phyloP scores from a whole-genome alignment of 1,284 basidiomycete species.

The Caloboletus inedulis region DNA sequence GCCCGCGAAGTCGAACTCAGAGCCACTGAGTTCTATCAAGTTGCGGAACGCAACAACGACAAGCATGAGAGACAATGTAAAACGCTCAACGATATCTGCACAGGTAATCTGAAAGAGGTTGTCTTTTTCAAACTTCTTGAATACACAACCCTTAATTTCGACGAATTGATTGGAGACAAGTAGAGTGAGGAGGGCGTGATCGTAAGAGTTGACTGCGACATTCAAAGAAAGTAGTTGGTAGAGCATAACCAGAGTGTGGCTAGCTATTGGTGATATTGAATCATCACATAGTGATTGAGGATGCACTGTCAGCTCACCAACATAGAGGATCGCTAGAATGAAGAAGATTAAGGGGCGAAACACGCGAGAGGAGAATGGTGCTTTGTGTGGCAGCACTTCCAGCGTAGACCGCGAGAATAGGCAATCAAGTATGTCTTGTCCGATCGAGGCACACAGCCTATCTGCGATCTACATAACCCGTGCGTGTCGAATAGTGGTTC shows the following conservation, averaged over 20 bases:
- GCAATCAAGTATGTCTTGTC: constrained; percentile 96
- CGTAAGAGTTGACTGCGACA: constrained; percentile 98
- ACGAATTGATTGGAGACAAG: constrained; percentile 99
- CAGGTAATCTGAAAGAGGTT: constrained; percentile 99
- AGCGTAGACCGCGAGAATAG: constrained; percentile 92
- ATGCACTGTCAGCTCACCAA: constrained; percentile 50
- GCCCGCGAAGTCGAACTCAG: constrained; percentile 74
- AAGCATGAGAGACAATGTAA: constrained; percentile 91
- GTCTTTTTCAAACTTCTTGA: constrained; percentile 99
- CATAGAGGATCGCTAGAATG: constrained; percentile 79
- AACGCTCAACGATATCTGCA: constrained; percentile 98
- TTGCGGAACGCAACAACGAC: constrained; percentile 91
- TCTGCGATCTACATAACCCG: constrained; percentile 77
- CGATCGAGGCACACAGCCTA: constrained; percentile 92
- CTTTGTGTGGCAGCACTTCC: constrained; percentile 64
- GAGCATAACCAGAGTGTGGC: constrained; percentile 92
- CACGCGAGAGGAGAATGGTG: constrained; percentile 56
- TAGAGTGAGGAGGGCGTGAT: constrained; percentile 92
- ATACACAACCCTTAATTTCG: constrained; percentile 99
- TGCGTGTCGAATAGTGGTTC: not conserved
- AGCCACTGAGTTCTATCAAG: constrained; percentile 90
- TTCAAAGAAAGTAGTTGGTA: constrained; percentile 96
- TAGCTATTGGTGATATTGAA: constrained; percentile 49
- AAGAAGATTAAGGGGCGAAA: constrained; percentile 87
- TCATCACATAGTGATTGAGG: not conserved